phyloP scores from a whole-genome alignment of 164 flowering plant genomes.

The Chloranthus sessilifolius region DNA sequence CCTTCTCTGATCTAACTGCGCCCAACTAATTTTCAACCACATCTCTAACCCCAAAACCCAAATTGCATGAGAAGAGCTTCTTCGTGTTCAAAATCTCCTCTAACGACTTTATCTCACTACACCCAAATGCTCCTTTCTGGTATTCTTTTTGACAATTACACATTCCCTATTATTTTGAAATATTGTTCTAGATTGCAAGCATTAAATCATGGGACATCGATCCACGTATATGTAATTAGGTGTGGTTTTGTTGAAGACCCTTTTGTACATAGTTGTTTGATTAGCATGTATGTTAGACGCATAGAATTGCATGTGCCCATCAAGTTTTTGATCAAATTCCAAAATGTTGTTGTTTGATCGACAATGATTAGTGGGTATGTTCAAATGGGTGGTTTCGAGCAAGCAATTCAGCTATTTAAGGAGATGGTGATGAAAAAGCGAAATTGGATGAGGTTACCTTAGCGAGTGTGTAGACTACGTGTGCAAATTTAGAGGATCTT shows the following conservation, averaged over 20 bases:
- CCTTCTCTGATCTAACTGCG: constrained; percentile 3
- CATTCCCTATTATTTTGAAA: constrained; percentile 65
- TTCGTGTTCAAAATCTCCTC: constrained; percentile 29
- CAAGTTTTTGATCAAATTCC: constrained; percentile 10
- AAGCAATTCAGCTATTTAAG: constrained; percentile 15
- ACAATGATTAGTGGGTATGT: constrained; percentile 11
- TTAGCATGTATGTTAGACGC: constrained; percentile 33
- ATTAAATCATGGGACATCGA: constrained; percentile 34
- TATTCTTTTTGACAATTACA: constrained; percentile 52
- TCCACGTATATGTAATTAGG: constrained; percentile 57
- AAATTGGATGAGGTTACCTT: constrained; percentile 18
- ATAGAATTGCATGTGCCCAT: constrained; percentile 16
- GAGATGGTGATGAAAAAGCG: constrained; percentile 14
- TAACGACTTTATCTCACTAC: constrained; percentile 38
- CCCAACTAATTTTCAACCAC: not conserved
- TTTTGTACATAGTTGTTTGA: constrained; percentile 64
- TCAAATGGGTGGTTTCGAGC: constrained; percentile 9
- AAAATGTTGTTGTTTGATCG: constrained; percentile 9
- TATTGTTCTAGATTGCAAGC: constrained; percentile 34
- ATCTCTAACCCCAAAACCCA: constrained; percentile 8
- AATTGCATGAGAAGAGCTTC: constrained; percentile 11
- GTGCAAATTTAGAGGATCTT: constrained; percentile 16
- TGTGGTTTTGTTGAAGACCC: constrained; percentile 49
- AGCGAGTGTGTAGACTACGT: constrained; percentile 15
- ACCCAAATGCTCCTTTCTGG: constrained; percentile 43